Conservation (phyloP, 495 filamentous ascomycete genomes). For the Choiromyces venosus region DNA sequence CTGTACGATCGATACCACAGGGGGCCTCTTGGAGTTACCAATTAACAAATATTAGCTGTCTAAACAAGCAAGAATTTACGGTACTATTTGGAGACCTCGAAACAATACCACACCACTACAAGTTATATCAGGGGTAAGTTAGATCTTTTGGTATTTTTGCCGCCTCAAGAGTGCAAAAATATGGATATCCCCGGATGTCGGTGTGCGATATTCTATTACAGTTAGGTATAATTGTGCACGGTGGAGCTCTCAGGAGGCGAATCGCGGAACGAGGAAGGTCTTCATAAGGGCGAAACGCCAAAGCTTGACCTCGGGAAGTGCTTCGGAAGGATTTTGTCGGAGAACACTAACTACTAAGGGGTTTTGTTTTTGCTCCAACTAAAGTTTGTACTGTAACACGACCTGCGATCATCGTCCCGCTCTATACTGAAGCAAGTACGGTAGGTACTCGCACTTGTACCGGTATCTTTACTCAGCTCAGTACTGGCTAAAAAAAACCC, state of each 20-base stretch:
- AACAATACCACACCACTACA: neutral
- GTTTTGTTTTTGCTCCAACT: neutral
- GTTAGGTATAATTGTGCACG: neutral
- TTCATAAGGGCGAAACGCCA: neutral
- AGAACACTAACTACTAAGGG: neutral
- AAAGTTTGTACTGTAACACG: neutral
- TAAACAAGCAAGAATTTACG: neutral
- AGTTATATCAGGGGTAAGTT: neutral
- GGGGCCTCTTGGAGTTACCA: neutral
- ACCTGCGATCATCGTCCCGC: too few relatives aligned
- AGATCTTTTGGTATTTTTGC: neutral
- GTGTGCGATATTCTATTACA: neutral
- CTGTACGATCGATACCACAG: neutral
- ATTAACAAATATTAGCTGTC: neutral
- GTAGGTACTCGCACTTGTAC: neutral
- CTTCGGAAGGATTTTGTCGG: neutral
- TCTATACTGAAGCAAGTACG: neutral
- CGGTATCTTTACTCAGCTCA: neutral
- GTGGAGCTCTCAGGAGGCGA: neutral
- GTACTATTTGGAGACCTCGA: neutral
- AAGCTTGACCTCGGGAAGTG: conserved; percentile 1
- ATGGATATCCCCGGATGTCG: neutral
- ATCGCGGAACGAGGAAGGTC: neutral
- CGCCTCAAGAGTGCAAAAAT: neutral
- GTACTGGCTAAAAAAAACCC: neutral